Evolutionary conservation across 768 basidiomycete genomes (phyloP).

Genomic region (Inosperma sp.): DNA sequence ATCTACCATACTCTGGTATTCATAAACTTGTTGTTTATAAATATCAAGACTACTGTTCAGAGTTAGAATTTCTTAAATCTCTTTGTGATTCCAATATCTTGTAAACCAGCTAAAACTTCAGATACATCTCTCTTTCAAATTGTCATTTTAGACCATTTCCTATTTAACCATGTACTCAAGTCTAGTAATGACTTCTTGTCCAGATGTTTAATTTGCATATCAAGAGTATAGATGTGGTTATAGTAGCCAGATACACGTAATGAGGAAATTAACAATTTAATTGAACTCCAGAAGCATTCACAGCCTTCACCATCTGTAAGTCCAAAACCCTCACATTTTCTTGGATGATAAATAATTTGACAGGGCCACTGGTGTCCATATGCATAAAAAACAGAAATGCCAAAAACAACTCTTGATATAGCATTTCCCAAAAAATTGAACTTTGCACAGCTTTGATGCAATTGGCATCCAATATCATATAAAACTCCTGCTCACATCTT

Average conservation of each 20-base stretch:
- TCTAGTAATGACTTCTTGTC: slow-evolving; percentile 2
- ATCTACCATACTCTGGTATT: neutral
- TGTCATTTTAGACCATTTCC: slow-evolving; percentile 3
- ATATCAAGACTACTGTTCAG: neutral
- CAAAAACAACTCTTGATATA: slow-evolving; percentile 22
- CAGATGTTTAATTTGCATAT: slow-evolving; percentile 12
- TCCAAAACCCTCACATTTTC: too few species aligned
- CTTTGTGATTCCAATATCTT: neutral
- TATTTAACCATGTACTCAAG: slow-evolving; percentile 7
- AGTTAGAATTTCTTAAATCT: neutral
- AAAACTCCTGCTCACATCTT: slow-evolving; percentile 23
- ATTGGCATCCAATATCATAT: slow-evolving; percentile 30
- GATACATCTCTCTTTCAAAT: slow-evolving; percentile 4
- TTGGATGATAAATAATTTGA: slow-evolving; percentile 31
- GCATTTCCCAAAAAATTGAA: slow-evolving; percentile 21
- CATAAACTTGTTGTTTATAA: neutral
- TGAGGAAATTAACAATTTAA: slow-evolving; percentile 15
- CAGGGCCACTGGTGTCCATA: slow-evolving; percentile 35
- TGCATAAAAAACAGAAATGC: slow-evolving; percentile 36
- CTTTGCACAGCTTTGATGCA: too few species aligned
- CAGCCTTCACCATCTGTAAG: too few species aligned
- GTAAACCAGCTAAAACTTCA: slow-evolving; percentile 1
- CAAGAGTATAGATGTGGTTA: slow-evolving; percentile 12
- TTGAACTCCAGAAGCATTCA: slow-evolving; percentile 31
- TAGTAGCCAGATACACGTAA: slow-evolving; percentile 7